A percentile compares a stretch with the other conserved stretches of the same genome.
Conservation (phyloP, 305 asterid species). For the Galium porrigens region DNA sequence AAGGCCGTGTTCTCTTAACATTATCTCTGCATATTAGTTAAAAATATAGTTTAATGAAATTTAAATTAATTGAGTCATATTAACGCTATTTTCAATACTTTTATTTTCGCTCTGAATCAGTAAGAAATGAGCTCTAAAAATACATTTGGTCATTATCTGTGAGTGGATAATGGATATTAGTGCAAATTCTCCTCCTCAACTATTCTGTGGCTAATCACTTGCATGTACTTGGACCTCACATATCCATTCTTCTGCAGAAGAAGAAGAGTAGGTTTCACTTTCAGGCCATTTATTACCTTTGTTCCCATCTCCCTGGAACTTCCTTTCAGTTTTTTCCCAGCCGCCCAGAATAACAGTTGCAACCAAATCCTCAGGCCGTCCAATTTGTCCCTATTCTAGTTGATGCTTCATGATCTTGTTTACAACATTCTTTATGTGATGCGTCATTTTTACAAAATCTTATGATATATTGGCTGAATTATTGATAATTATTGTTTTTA, state of each 20-base stretch:
- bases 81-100: too few relatives aligned
- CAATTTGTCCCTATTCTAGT: neutral
- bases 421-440: too few relatives aligned
- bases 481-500: too few relatives aligned
- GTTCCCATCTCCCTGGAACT: neutral
- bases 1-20: too few relatives aligned
- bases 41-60: too few relatives aligned
- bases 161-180: neutral
- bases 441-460: neutral
- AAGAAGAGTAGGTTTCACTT: neutral
- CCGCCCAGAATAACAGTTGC: neutral
- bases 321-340: neutral
- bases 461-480: too few relatives aligned
- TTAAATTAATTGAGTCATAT: too few relatives aligned
- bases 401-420: neutral
- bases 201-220: slow-evolving; percentile 10
- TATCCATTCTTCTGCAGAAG: neutral
- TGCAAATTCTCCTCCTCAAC: neutral
- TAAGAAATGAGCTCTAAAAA: too few relatives aligned
- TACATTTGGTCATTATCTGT: neutral
- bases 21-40: too few relatives aligned
- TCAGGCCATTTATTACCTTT: neutral
- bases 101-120: too few relatives aligned
- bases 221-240: slow-evolving; percentile 3
- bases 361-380: neutral